These are phyloP conservation scores for Jamesozyma lodderae DNA, from an alignment of 805 yeast genomes.

Conservation along the genomic window DNA sequence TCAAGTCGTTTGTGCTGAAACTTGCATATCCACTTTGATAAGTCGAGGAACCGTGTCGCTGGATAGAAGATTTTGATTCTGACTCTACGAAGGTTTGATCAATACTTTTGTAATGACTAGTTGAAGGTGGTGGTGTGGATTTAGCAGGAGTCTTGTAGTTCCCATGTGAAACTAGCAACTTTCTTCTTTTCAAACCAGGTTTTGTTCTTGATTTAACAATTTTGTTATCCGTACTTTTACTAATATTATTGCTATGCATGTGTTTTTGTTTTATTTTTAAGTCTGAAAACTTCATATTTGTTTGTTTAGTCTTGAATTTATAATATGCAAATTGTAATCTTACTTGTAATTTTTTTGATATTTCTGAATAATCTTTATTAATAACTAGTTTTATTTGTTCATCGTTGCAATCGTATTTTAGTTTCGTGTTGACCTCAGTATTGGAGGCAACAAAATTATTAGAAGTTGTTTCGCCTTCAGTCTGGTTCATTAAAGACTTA, in stretches of 20 bases:
- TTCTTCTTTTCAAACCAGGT: conserved; percentile 13
- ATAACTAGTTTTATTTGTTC: no score
- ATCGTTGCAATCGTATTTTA: no score
- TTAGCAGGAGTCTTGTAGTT: conserved; percentile 20
- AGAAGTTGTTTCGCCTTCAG: no score
- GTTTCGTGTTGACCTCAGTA: no score
- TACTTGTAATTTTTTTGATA: conserved; percentile 34
- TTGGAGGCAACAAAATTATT: not conserved
- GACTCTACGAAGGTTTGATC: conserved; percentile 1
- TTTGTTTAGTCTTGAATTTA: conserved; percentile 43
- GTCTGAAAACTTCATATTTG: conserved; percentile 16
- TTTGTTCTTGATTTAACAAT: not conserved
- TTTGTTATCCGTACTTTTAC: not conserved
- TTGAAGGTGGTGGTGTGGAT: not conserved
- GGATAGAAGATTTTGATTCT: not conserved
- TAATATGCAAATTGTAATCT: conserved; percentile 45
- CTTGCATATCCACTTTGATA: not conserved
- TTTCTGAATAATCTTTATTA: conserved; percentile 8
- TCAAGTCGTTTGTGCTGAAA: not conserved
- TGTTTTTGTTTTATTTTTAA: conserved; percentile 4
- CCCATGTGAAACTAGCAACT: conserved; percentile 23
- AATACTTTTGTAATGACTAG: not conserved
- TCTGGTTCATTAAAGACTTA: conserved; percentile 11
- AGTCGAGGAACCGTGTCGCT: not conserved
- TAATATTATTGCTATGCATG: not conserved